These are phyloP conservation scores for Flaveria floridana DNA, from an alignment of 140 eudicot species.

Conservation along the genomic window DNA sequence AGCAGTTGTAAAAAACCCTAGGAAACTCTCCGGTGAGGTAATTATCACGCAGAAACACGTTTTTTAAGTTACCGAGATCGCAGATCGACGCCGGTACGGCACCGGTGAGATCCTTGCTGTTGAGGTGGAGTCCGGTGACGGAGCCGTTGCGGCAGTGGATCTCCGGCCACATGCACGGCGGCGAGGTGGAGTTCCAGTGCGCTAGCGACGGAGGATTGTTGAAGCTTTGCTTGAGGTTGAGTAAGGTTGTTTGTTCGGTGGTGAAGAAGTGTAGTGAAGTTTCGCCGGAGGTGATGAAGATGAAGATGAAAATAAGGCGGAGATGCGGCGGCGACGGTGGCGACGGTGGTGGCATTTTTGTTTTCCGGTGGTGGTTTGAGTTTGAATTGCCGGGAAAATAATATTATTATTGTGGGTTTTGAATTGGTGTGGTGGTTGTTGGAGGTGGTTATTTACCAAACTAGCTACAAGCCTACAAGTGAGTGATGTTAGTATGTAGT, in stretches of 20 bases:
- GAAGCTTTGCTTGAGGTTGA: conserved; percentile 52
- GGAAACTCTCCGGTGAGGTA: conserved; percentile 57
- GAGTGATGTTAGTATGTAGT: not conserved
- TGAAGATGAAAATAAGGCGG: conserved; percentile 24
- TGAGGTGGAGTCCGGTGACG: conserved; percentile 38
- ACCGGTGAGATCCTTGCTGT: conserved; percentile 30
- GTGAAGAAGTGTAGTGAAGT: conserved; percentile 41
- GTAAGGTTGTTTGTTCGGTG: conserved; percentile 46
- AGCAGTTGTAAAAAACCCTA: conserved; percentile 46
- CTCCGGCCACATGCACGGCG: conserved; percentile 78
- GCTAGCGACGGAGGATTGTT: conserved; percentile 42
- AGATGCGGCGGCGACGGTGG: conserved; percentile 10
- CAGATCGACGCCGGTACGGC: conserved; percentile 48
- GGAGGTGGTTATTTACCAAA: conserved; percentile 13
- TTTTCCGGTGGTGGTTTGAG: conserved; percentile 30
- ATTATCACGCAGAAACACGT: conserved; percentile 39
- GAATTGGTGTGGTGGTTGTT: not conserved
- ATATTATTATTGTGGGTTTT: not conserved
- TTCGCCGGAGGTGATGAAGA: conserved; percentile 41
- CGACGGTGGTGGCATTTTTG: conserved; percentile 14
- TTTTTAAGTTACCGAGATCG: conserved; percentile 45
- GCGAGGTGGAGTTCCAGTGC: conserved; percentile 57
- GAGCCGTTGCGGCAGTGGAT: conserved; percentile 44
- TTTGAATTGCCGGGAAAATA: conserved; percentile 13
- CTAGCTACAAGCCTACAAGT: not conserved